Base-by-base conservation (phyloP, 352 stramenopile genomes). In the Pythium volutum region DNA sequence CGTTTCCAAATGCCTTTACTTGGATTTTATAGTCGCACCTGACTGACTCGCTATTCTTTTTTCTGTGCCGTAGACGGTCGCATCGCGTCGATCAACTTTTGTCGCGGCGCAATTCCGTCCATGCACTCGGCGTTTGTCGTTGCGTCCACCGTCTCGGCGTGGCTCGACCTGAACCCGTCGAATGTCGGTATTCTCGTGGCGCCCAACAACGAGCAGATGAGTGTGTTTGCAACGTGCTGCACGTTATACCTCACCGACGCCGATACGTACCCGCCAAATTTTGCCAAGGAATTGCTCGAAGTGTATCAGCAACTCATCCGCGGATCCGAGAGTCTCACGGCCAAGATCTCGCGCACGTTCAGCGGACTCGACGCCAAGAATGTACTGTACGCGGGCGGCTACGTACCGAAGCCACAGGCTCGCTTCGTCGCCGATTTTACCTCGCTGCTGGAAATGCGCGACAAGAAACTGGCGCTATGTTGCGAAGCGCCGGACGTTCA, bases 111-210 rank as follows among this genome's bases (percentile, higher is more conserved):
- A 0, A 83, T 91, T 59, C 87, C 87, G 38, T 89, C 87, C 26
- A 94, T 91, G 81, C 87, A 95, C 55, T 92, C 84, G 14, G 77
- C 83, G 15, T 95, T 95, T 52, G 73, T 95, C 22, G 75, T 92
- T 11, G 76, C 82, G 0, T 95, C 87, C 20, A 95, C 87, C 3
- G 84, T 93, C 4, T 76, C 87, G 0, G 81, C 84, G 16, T 95
- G 87, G 87, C 75, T 93, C 34, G 87, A 92, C 41, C 56, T 93
- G 22, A 89, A 89, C 9, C 67, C 77, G 2, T 76, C 67, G 26
- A 92, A 94, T 45, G 82, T 93, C 29, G 84, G 81, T 14, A 85
- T 95, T 45, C 68, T 95, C 29, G 62, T 95, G 10, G 83, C 87
- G 0, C 87, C 87, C 0, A 93, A 90, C 63, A 91, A 93, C 41